These are phyloP conservation scores for Flaveria ramosissima DNA, from an alignment of 129 eudicot genomes.

Conservation along the genomic window DNA sequence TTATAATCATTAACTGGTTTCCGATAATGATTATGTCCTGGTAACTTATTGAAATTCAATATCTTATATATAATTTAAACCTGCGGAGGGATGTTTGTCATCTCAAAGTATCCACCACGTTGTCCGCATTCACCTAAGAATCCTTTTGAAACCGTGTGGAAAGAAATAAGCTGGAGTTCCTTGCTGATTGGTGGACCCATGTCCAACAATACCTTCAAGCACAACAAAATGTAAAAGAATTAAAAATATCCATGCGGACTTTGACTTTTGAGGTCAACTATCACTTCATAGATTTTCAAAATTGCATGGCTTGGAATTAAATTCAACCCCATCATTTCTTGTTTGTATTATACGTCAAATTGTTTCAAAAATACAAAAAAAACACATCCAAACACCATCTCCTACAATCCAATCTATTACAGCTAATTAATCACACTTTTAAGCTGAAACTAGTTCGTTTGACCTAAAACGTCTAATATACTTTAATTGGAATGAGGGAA, in stretches of 20 bases:
- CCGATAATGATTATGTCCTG: background rate
- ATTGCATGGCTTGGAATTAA: slow-evolving; percentile 6
- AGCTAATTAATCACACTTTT: background rate
- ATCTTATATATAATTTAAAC: slow-evolving; percentile 32
- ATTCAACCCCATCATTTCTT: slow-evolving; percentile 7
- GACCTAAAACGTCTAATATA: slow-evolving; percentile 16
- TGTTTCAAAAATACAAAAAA: background rate
- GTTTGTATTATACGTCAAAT: background rate
- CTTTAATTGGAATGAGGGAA: background rate
- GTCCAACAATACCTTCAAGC: slow-evolving; percentile 76
- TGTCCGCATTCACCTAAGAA: slow-evolving; percentile 99
- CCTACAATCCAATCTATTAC: background rate
- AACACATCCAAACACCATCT: background rate
- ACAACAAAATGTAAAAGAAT: background rate
- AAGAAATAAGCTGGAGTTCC: slow-evolving; percentile 90
- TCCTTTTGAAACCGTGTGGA: slow-evolving; percentile 96
- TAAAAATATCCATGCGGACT: too few species aligned
- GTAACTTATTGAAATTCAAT: background rate
- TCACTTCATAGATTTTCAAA: background rate
- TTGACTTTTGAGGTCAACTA: slow-evolving; percentile 17
- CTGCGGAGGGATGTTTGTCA: slow-evolving; percentile 94
- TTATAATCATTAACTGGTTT: background rate
- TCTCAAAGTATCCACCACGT: slow-evolving; percentile 97
- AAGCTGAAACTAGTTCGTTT: background rate
- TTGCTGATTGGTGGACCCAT: slow-evolving; percentile 90